Conservation (phyloP, 75 land plant genomes). For the Isoetes taiwanensis region DNA sequence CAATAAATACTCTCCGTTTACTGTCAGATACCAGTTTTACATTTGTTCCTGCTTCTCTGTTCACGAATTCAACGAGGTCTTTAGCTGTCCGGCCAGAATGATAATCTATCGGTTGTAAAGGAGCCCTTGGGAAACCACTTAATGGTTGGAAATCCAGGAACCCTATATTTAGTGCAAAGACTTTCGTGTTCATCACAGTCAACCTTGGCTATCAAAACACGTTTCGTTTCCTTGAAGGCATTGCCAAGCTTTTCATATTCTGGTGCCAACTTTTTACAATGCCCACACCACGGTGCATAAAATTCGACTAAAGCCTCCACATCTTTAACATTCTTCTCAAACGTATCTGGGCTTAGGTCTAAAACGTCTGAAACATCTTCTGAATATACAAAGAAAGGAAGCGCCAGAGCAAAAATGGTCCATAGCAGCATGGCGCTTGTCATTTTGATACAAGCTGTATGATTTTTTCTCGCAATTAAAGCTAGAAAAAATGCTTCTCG, state of each 20-base stretch:
- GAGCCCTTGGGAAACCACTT: constrained; percentile 97
- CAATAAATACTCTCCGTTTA: too few relatives aligned
- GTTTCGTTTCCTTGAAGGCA: constrained; percentile 70
- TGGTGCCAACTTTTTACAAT: constrained; percentile 94
- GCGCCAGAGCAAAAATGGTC: too few relatives aligned
- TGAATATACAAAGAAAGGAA: too few relatives aligned
- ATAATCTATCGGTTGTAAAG: constrained; percentile 92
- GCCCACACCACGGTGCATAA: constrained; percentile 99
- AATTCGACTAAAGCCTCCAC: constrained; percentile 87
- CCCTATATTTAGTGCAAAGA: constrained; percentile 70
- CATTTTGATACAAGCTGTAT: too few relatives aligned
- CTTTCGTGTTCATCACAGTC: constrained; percentile 93
- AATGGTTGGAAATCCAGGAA: constrained; percentile 92
- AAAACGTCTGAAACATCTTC: too few relatives aligned
- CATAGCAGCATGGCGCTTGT: too few relatives aligned
- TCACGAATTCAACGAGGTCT: constrained; percentile 78
- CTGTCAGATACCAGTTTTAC: too few relatives aligned
- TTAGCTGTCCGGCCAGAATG: constrained; percentile 83
- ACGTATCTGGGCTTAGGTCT: constrained; percentile 57
- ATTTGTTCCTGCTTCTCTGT: constrained; percentile 94
- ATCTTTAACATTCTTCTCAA: constrained; percentile 70
- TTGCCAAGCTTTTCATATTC: constrained; percentile 89
- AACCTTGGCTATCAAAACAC: constrained; percentile 88
- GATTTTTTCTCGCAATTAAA: too few relatives aligned
- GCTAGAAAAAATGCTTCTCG: too few relatives aligned